A percentile compares a stretch with the other conserved stretches of the same genome.
These are phyloP conservation scores for Trichoderma polysporum DNA, from an alignment of 2,329 filamentous ascomycete species.

Conservation along the genomic window DNA sequence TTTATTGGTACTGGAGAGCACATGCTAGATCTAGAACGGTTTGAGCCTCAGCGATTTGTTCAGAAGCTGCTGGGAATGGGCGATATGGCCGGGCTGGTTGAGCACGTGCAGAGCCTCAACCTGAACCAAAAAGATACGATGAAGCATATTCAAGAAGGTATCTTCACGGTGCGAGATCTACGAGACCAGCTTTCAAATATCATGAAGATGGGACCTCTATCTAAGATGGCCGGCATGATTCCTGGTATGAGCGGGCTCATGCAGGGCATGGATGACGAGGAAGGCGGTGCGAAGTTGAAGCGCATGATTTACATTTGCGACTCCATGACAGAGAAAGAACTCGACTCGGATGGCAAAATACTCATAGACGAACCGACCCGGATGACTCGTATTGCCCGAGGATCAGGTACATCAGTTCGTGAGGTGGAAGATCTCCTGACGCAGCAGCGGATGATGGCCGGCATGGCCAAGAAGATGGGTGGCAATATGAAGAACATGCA, in stretches of 20 bases:
- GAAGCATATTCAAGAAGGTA: constrained; percentile 96
- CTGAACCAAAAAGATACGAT: constrained; percentile 98
- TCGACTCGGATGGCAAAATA: constrained; percentile 92
- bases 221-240: constrained; percentile 98
- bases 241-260: constrained; percentile 92
- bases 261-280: constrained; percentile 94
- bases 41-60: constrained; percentile 89
- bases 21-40: constrained; percentile 90
- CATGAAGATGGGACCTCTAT: constrained; percentile 98
- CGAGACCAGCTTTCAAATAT: constrained; percentile 95
- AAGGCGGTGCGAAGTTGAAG: constrained; percentile 88
- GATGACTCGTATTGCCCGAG: constrained; percentile 87
- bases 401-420: constrained; percentile 83
- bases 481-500: constrained; percentile 98
- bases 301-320: constrained; percentile 99
- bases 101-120: constrained; percentile 94
- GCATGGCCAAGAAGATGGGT: constrained; percentile 99
- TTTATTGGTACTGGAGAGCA: constrained; percentile 98
- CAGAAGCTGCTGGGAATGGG: constrained; percentile 96
- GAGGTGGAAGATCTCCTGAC: constrained; percentile 98
- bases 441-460: constrained; percentile 97
- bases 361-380: constrained; percentile 89
- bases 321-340: constrained; percentile 93
- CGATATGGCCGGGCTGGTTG: constrained; percentile 90
- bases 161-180: constrained; percentile 92